Base-by-base conservation (phyloP, 2,329 filamentous ascomycete species). In the Helotiales sp. region DNA sequence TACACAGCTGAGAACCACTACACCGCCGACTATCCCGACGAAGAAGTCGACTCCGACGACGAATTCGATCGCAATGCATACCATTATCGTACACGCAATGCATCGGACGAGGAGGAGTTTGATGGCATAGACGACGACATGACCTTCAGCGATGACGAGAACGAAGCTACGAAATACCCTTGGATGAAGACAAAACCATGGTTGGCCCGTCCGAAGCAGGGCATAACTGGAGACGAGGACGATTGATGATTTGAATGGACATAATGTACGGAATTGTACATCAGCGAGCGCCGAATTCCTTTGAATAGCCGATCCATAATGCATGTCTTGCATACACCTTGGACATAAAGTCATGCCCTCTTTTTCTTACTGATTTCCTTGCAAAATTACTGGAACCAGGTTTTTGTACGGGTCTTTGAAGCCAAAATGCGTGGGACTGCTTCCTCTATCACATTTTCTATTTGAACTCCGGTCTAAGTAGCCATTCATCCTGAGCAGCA, bases 1-100 rank as follows among this genome's bases (percentile, higher is more conserved):
- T 6, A 31, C 40, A n/a, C 59, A 86, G 87, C 89, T 33, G 89
- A 93, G 70, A 88, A 91, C 67, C 86, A 91, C 72, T 91, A 92
- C 69, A 85, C 86, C 3, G 87, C 88, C 54, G 89, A 93, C 70
- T 93, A 93, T 65, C 89, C 89, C 0, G 89, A 93, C 61, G 89
- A 93, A 54, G 89, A 93, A 70, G 80, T 91, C 13, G 86, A 84
- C 44, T 87, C 84, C 15, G 88, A 91, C 65, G 86, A 89, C 63
- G 85, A 88, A 70, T 83, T 79, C 60, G 81, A 78, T 42, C 75
- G 77, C 9, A 79, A 83, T 54, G 70, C 82, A 1, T 86, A 86
- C 68, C 72, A 75, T 31, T 86, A 80, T 67, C 77, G 79, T 42
- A 82, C 75, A 15, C 58, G 59, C 12, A 68, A 68, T 51, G 61